Base-by-base conservation (phyloP, 805 yeast species). In the Yarrowia sp. region DNA sequence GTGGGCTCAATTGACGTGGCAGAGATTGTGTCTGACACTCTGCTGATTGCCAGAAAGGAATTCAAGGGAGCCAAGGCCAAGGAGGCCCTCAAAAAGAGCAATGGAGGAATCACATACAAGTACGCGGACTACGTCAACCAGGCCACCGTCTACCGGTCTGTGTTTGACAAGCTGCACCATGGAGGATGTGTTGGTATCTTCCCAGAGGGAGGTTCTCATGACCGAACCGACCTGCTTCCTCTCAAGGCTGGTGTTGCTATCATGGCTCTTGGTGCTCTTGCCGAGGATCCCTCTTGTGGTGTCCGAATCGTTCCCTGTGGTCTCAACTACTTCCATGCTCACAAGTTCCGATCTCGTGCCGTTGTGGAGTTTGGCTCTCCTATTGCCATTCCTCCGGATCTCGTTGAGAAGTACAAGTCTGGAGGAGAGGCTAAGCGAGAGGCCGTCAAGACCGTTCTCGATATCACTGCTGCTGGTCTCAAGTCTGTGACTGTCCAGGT, bases 151-250 rank as follows among this genome's bases (percentile, higher is more conserved):
- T 95, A 91, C 75, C 84, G 88, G 64, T 81, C 83, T 68, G 98
- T 95, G 2, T 95, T 92, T 74, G 84, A 87, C 58, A 97, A 91
- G 74, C 80, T 95, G 68, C 83, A 90, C 17, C 82, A 84, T 66
- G 92, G 95, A 45, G 85, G 89, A 65, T 90, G 96, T 68, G 77
- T 95, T 39, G 98, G 98, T 10, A 90, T 95, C 50, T 95, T 92
- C 78, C 98, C 99, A 8, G 99, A 95, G 79, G 99, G 99, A 66
- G 99, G 99, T 0, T 91, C 97, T 11, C 99, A 93, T 72, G 99
- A 93, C 75, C 82, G 99, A 69, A 86, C 98, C 0, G 96, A 91
- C 68, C 77, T 93, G 69, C 80, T 93, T 60, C 99, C 99, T 0
- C 79, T 93, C 69, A 93, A 95, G 74, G 97, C 98, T 0, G 99